Conservation (phyloP, 2,329 filamentous ascomycete species). For the Claviceps citrina region DNA sequence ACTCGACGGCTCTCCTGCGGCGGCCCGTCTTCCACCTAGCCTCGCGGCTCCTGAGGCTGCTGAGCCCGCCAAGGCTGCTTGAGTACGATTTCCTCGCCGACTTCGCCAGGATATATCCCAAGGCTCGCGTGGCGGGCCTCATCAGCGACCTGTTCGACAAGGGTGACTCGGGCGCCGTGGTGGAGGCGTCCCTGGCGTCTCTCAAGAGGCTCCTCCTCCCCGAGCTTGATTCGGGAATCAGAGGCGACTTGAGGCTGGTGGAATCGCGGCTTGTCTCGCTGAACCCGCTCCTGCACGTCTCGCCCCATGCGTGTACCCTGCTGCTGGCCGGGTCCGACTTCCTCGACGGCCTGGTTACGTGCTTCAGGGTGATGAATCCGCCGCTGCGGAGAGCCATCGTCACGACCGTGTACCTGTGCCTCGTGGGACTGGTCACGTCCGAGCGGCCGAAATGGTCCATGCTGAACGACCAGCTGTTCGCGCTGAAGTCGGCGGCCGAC, state of each 20-base stretch:
- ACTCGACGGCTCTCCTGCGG: slow-evolving; percentile 37
- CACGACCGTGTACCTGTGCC: slow-evolving; percentile 58
- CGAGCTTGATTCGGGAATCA: slow-evolving; percentile 45
- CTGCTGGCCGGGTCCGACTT: slow-evolving; percentile 81
- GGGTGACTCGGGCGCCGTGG: slow-evolving; percentile 21
- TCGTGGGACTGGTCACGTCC: slow-evolving; percentile 54
- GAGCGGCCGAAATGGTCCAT: slow-evolving; percentile 55
- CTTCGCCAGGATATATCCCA: slow-evolving; percentile 50
- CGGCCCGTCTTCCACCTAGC: slow-evolving; percentile 50
- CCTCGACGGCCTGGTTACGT: slow-evolving; percentile 55
- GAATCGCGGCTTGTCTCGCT: slow-evolving; percentile 41
- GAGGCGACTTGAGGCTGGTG: slow-evolving; percentile 37
- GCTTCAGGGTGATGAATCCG: slow-evolving; percentile 49
- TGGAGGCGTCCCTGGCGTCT: slow-evolving; percentile 41
- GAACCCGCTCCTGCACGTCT: slow-evolving; percentile 49
- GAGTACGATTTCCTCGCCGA: slow-evolving; percentile 55
- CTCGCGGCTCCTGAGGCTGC: slow-evolving; percentile 35
- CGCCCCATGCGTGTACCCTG: slow-evolving; percentile 39
- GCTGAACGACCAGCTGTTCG: slow-evolving; percentile 71
- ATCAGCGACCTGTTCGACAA: slow-evolving; percentile 34
- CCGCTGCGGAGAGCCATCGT: slow-evolving; percentile 52
- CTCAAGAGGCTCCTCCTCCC: slow-evolving; percentile 48
- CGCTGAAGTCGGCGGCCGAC: slow-evolving; percentile 57
- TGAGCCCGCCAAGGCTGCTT: slow-evolving; percentile 35
- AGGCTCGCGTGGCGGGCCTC: slow-evolving; percentile 40